Base-by-base conservation (phyloP, 371 early-diverging fungal genomes). In the Ordospora pajunii region DNA sequence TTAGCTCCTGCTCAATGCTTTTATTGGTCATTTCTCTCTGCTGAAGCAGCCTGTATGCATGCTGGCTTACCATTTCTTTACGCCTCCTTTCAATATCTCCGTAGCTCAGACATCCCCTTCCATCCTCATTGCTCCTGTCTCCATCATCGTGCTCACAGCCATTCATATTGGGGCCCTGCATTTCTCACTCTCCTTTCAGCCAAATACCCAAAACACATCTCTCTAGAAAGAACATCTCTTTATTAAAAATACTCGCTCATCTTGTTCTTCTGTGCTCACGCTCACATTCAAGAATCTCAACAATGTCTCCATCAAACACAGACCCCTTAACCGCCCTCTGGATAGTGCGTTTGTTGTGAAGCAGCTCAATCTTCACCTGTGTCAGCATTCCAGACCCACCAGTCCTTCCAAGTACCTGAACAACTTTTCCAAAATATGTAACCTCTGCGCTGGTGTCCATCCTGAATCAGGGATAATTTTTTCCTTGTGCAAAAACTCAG, bases 231-330 rank as follows among this genome's bases (percentile, higher is more conserved):
- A 68, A 68, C 58, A 68, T 50, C 27, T 49, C 62, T 64, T 72
- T 72, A 72, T 48, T 49, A 22, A 54, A 73, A 68, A 70, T 63
- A 53, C 65, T 32, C 52, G 21, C 48, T 78, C 74, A 80, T 76
- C 82, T 80, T 58, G 78, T 70, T 64, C 70, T 80, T 74, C 82
- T 80, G 42, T 79, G 79, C 49, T 85, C 86, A 74, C 86, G 79
- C 37, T 83, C 86, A 45, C 80, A 82, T 21, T 85, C 86, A 53
- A 82, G 50, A 42, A 85, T 67, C 27, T 77, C 68, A 44, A 85
- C 25, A 14, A 74, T 48, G 64, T 85, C 84, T 53, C 86, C 86
- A 12, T 70, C 75, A 52, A 52, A 45, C 8, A 84, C 72, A 12
- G 83, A 80, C 0, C 86, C 86, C 14, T 78, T 69, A 12, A 85